A percentile compares a stretch with the other conserved stretches of the same genome.
These are phyloP conservation scores for Neofusicoccum kwambonambiense DNA, from an alignment of 2,329 filamentous ascomycete species.

Conservation along the genomic window DNA sequence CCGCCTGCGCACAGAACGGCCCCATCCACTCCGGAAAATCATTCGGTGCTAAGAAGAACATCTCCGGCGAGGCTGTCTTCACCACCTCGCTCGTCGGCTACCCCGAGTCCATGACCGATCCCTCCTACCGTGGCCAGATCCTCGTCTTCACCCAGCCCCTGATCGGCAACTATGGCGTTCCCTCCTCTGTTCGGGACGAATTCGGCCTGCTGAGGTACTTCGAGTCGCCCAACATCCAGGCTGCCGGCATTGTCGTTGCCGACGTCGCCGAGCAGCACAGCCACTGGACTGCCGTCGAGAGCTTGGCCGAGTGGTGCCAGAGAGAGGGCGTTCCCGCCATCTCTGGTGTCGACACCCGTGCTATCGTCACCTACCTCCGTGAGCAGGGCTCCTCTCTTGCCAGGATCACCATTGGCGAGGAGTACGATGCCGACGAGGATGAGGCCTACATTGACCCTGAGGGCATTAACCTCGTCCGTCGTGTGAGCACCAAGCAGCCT, in stretches of 20 bases:
- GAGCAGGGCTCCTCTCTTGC: constrained; percentile 96
- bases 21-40: constrained; percentile 95
- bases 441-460: constrained; percentile 93
- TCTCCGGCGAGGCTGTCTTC: constrained; percentile 97
- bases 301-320: constrained; percentile 88
- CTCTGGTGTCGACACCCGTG: constrained; percentile 93
- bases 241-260: constrained; percentile 90
- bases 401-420: constrained; percentile 90
- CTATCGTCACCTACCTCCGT: constrained; percentile 91
- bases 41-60: constrained; percentile 93
- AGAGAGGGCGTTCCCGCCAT: constrained; percentile 95
- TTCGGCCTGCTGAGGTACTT: constrained; percentile 95
- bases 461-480: constrained; percentile 93
- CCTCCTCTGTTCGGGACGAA: constrained; percentile 78
- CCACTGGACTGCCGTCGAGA: constrained; percentile 98
- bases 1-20: constrained; percentile 63
- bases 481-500: constrained; percentile 95
- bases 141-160: constrained; percentile 97
- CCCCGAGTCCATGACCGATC: constrained; percentile 78
- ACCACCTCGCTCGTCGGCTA: constrained; percentile 97
- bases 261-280: constrained; percentile 93
- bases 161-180: constrained; percentile 98
- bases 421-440: constrained; percentile 98
- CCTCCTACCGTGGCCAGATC: constrained; percentile 80
- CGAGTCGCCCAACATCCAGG: constrained; percentile 96